phyloP scores from a whole-genome alignment of 805 yeast species.

The Metschnikowia kofuensis region DNA sequence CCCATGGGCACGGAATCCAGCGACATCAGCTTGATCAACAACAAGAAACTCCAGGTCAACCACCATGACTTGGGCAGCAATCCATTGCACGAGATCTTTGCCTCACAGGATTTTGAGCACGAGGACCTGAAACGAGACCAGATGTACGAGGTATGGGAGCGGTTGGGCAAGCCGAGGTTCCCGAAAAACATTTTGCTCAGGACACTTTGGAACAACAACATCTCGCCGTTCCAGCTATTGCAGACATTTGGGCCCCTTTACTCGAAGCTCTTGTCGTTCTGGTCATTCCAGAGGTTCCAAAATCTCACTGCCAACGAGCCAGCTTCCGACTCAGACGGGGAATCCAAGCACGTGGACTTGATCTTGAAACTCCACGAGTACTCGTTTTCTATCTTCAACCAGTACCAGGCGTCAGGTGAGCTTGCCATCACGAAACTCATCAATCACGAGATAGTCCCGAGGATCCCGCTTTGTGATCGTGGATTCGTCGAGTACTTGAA shows the following conservation, averaged over 20 bases:
- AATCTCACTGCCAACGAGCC: conserved; percentile 21
- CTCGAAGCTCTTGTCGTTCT: conserved; percentile 38
- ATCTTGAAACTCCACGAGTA: conserved; percentile 38
- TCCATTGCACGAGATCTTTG: conserved; percentile 34
- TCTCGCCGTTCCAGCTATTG: conserved; percentile 38
- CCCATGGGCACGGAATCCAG: conserved; percentile 43
- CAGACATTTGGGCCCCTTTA: conserved; percentile 39
- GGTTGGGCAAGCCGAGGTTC: conserved; percentile 36
- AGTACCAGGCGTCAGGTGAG: conserved; percentile 43
- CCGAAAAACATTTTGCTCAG: conserved; percentile 31
- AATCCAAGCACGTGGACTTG: conserved; percentile 16
- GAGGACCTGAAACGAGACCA: conserved; percentile 19
- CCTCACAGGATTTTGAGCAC: conserved; percentile 18
- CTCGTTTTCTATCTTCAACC: conserved; percentile 41
- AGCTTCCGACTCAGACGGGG: too few relatives aligned
- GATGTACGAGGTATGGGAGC: conserved; percentile 26
- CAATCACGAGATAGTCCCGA: conserved; percentile 38
- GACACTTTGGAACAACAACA: conserved; percentile 37
- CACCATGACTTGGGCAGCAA: conserved; percentile 34
- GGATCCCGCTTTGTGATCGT: conserved; percentile 39
- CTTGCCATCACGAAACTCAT: conserved; percentile 41
- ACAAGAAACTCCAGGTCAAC: conserved; percentile 29
- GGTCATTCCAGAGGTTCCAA: conserved; percentile 40
- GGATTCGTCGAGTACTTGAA: conserved; percentile 29
- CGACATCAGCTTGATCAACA: conserved; percentile 31